Evolutionary conservation across 352 stramenopile genomes (phyloP).

Genomic region (Phytophthora europaea): DNA sequence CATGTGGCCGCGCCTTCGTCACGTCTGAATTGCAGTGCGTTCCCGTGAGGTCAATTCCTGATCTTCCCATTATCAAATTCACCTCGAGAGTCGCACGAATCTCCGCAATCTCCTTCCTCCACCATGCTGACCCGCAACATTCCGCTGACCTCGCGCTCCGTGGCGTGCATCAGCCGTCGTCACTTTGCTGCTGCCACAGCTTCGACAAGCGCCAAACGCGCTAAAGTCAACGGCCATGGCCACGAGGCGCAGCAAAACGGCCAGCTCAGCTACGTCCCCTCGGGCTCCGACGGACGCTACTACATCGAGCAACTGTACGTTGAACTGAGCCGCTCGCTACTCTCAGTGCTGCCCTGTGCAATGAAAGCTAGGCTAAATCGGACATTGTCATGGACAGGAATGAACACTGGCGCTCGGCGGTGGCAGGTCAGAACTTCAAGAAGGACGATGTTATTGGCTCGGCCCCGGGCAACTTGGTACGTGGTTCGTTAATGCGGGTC

Average conservation of each 20-base stretch:
- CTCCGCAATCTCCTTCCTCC: not conserved
- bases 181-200: conserved; percentile 50
- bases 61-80: conserved; percentile 28
- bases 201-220: conserved; percentile 31
- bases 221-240: conserved; percentile 31
- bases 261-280: conserved; percentile 63
- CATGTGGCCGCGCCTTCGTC: conserved; percentile 31
- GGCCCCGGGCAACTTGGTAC: conserved; percentile 74
- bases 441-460: conserved; percentile 77
- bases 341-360: not conserved
- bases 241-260: conserved; percentile 37
- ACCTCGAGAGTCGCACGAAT: conserved; percentile 11
- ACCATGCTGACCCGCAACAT: conserved; percentile 49
- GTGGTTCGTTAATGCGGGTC: not conserved
- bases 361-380: conserved; percentile 1
- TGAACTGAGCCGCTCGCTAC: too few relatives aligned
- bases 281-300: conserved; percentile 71
- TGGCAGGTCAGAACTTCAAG: conserved; percentile 75
- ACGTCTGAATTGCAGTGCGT: conserved; percentile 16
- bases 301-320: conserved; percentile 76
- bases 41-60: not conserved
- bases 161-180: conserved; percentile 42
- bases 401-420: conserved; percentile 78
- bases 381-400: conserved; percentile 32
- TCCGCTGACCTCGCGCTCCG: conserved; percentile 31